Evolutionary conservation across 2,329 filamentous ascomycete species (phyloP), one percentile per base, ranked within the genome.

Genomic region (Hypoxylon sp.): DNA sequence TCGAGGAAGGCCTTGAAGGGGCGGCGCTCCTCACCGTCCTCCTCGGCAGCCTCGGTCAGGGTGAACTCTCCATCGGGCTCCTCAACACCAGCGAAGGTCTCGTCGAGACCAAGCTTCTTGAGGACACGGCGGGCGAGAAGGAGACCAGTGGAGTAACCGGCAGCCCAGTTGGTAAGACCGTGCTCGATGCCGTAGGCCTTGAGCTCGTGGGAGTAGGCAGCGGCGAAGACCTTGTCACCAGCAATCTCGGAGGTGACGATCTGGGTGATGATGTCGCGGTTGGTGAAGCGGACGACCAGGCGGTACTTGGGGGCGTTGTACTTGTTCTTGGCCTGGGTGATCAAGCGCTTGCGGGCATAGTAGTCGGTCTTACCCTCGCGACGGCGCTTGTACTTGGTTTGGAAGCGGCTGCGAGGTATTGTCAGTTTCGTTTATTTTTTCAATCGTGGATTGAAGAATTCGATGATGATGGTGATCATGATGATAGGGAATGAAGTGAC

Each of bases 241-340:
- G 83, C 86, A 81, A 99, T 89, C 84, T 99, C 94, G 57, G 94
- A 95, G 74, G 84, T 89, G 76, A 99, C 86, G 76, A 99, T 94
- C 84, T 99, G 94, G 81, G 86, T 87, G 81, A 97, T 89, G 83
- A 97, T 96, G 85, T 99, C 93, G 79, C 91, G 91, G 89, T 97
- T 96, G 84, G 91, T 95, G 89, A 96, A 96, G 77, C 94, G 94
- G 75, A 99, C 91, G 67, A 99, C 94, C 73, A 99, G 89, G 74
- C 94, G 90, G 89, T 99, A 97, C 87, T 99, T 99, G 80, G 94
- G 94, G 63, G 94, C 89, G 82, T 96, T 96, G 89, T 97, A 99
- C 89, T 99, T 99, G 91, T 99, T 99, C 91, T 97, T 99, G 82
- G 94, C 94, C 86, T 99, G 94, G 83, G 91, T 92, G 84, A 97